Base-by-base conservation (phyloP, 1,284 basidiomycete genomes). In the Ustilago lituana region DNA sequence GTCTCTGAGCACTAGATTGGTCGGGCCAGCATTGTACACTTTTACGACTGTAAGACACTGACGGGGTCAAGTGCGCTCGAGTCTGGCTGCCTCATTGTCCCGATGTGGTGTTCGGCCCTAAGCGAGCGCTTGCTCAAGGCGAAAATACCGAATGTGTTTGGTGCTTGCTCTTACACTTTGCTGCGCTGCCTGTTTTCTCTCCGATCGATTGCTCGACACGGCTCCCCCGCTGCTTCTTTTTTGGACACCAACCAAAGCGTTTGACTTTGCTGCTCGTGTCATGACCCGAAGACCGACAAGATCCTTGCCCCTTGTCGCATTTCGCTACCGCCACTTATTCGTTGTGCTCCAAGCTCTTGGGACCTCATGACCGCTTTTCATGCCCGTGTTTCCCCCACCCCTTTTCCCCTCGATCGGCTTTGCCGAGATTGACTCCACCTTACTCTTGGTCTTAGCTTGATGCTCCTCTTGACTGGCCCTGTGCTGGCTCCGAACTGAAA, bases 311-410 rank as follows among this genome's bases (percentile, higher is more conserved):
- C 4, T 31, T 38, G 36, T 38, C 19, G n/a, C 36, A 11, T 20
- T 20, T 17, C 27, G 27, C 6, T 29, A 6, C 27, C 7, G 7
- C 27, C 6, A 29, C 7, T 29, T 29, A 12, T 29, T 29, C n/a
- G n/a, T n/a, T n/a, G n/a, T 29, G 27, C 27, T 29, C 27, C 6
- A 12, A 12, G 9, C 14, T 3, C 7, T 12, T 41, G 27, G 19
- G 37, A 50, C 47, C 47, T 50, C 47, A 50, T 50, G 47, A 50
- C 47, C 37, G 37, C 37, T 50, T 50, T 50, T 50, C 47, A 50
- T 50, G 47, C 47, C 39, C 36, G 47, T 48, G 45, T 37, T 17
- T 14, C 45, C 35, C 33, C 33, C 32, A 26, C 46, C 46, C 32
- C 46, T 8, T 29, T 24, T 32, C 24, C 40, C 32, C 40, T 33